Conservation (phyloP, 73 alveolate species). For the Paramecium bursaria region DNA sequence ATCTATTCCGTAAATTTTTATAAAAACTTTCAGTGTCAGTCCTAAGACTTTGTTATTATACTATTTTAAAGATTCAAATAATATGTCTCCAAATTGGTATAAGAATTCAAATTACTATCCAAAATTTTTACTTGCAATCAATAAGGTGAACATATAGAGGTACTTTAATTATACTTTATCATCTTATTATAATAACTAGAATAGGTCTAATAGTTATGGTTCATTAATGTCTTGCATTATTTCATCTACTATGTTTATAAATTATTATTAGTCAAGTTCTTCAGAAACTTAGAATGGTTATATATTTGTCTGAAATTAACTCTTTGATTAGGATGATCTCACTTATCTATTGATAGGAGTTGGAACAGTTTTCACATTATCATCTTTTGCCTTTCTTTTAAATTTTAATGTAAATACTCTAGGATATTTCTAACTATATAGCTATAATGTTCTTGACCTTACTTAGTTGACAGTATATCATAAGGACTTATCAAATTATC, state of each 20-base stretch:
- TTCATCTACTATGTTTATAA: background rate
- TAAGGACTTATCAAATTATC: too few species aligned
- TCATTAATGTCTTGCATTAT: background rate
- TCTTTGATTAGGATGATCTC: constrained; percentile 53
- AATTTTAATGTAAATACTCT: background rate
- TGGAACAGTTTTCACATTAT: constrained; percentile 19
- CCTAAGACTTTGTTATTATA: constrained; percentile 31
- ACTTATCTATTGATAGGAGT: constrained; percentile 54
- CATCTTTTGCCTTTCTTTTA: constrained; percentile 19
- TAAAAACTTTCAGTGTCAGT: background rate
- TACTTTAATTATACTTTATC: background rate
- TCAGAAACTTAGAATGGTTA: background rate
- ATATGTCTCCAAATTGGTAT: constrained; percentile 36
- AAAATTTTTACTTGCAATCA: background rate
- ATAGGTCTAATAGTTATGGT: background rate
- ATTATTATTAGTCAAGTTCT: background rate
- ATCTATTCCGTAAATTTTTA: background rate
- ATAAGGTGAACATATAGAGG: background rate
- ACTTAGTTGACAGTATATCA: too few species aligned
- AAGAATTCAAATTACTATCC: background rate
- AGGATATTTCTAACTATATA: background rate
- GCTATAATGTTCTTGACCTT: background rate
- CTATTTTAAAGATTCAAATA: constrained; percentile 14
- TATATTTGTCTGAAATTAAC: constrained; percentile 5
- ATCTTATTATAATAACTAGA: background rate